Base-by-base conservation (phyloP, 2,329 filamentous ascomycete species). In the Xylariales sp. region DNA sequence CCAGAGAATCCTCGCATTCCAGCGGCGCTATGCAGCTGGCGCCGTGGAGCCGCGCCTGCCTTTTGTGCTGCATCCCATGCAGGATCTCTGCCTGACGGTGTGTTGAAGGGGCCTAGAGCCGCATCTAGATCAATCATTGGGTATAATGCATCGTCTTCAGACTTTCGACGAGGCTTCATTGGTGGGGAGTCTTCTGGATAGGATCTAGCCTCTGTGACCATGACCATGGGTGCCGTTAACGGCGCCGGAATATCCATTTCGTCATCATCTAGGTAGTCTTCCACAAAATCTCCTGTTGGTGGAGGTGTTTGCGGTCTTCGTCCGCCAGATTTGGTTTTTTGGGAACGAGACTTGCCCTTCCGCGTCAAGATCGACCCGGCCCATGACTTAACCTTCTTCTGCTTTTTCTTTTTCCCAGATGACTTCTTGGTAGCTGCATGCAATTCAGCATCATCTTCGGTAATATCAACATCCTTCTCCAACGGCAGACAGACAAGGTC, bases 81-180 rank as follows among this genome's bases (percentile, higher is more conserved):
- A 3, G 76, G 67, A 41, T 81, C 81, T 10, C 70, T 70, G 21
- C 68, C 69, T 2, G 81, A 67, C 18, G 86, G 85, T 0, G 89
- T 95, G 52, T 94, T 93, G 61, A 95, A 95, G 0, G 91, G 89
- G 2, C 89, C 90, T 2, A 97, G 73, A 18, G 91, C 93, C 14
- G 90, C 91, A 63, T 98, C 93, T 29, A 98, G 69, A 59, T 98
- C 93, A 46, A 98, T 94, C 60, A 96, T 84, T 6, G 86, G 83
- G 53, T 81, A 87, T 37, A 83, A 74, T 4, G 76, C 60, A 42
- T 94, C 87, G 32, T 82, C 78, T 7, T 78, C 71, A 3, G 60
- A 60, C 29, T 50, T 62, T 44, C 51, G 52, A 14, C 54, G 48
- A 5, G 53, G 56, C 19, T 60, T 60, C 27, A 59, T n/a, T 13